phyloP scores from a whole-genome alignment of 2,329 filamentous ascomycete genomes.

The Podosphaera fusca region DNA sequence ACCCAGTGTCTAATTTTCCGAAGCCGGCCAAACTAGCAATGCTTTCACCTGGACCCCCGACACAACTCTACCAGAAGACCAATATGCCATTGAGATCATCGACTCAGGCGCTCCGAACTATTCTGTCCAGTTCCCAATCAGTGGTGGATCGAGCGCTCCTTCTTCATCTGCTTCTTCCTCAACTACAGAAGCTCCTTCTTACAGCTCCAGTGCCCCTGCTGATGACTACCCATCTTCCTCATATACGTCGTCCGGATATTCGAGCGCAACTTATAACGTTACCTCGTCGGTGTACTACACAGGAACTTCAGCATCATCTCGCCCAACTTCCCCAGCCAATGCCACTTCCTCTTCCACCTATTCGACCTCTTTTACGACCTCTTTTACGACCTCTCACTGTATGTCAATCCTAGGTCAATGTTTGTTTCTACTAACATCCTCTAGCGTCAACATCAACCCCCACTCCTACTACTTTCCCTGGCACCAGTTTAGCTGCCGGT shows the following conservation, averaged over 20 bases:
- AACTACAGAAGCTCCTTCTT: neutral
- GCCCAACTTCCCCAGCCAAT: no score
- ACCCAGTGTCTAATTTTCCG: slow-evolving; percentile 1
- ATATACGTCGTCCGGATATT: slow-evolving; percentile 1
- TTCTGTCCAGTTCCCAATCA: slow-evolving; percentile 10
- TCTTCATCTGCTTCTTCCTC: neutral
- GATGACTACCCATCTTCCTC: neutral
- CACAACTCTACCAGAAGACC: slow-evolving; percentile 3
- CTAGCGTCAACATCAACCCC: no score
- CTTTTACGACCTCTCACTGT: no score
- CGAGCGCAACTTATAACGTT: no score
- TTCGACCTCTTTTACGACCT: neutral
- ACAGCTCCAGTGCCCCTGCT: neutral
- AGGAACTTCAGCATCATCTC: neutral
- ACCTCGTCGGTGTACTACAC: no score
- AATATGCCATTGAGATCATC: slow-evolving; percentile 12
- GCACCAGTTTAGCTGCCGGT: no score
- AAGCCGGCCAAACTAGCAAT: slow-evolving; percentile 8
- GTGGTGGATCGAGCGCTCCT: slow-evolving; percentile 6
- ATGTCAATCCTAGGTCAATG: no score
- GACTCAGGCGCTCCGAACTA: slow-evolving; percentile 11
- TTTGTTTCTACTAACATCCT: no score
- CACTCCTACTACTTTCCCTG: no score
- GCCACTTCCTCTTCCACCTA: neutral
- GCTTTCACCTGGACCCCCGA: slow-evolving; percentile 11